Evolutionary conservation across 2,329 filamentous ascomycete genomes (phyloP).

Genomic region (Aspergillus pseudoviridinutans): DNA sequence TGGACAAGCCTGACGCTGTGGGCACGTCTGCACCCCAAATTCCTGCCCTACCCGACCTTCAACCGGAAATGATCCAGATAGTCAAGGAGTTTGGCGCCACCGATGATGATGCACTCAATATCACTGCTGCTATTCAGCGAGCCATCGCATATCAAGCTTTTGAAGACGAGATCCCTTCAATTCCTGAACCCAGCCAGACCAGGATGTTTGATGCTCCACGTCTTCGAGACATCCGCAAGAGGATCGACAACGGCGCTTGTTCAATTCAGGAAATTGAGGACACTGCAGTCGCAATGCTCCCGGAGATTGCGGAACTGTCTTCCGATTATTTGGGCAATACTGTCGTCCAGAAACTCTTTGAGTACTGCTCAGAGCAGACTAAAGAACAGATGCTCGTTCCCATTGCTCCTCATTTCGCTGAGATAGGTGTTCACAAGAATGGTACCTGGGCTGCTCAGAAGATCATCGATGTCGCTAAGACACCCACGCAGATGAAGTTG

Average conservation of each 20-base stretch:
- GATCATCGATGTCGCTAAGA: slow-evolving; percentile 95
- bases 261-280: slow-evolving; percentile 84
- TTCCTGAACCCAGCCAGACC: slow-evolving; percentile 83
- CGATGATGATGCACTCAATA: slow-evolving; percentile 70
- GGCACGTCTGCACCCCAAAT: slow-evolving; percentile 50
- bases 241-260: slow-evolving; percentile 91
- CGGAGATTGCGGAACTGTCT: slow-evolving; percentile 89
- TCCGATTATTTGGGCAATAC: slow-evolving; percentile 98
- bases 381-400: slow-evolving; percentile 87
- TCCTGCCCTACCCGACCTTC: slow-evolving; percentile 71
- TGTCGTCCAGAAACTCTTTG: slow-evolving; percentile 98
- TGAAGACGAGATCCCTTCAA: slow-evolving; percentile 78
- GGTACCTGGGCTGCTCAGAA: slow-evolving; percentile 99
- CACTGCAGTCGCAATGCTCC: slow-evolving; percentile 89
- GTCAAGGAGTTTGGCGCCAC: slow-evolving; percentile 83
- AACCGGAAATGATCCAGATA: slow-evolving; percentile 78
- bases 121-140: slow-evolving; percentile 68
- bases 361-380: slow-evolving; percentile 85
- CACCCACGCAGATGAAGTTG: slow-evolving; percentile 72
- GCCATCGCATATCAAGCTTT: slow-evolving; percentile 72
- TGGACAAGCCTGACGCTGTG: slow-evolving; percentile 29
- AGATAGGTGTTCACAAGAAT: slow-evolving; percentile 98
- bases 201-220: slow-evolving; percentile 90
- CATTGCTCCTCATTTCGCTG: slow-evolving; percentile 86
- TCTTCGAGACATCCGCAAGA: slow-evolving; percentile 91